These are phyloP conservation scores for Nakazawaea ambrosiae DNA, from an alignment of 805 yeast genomes.

Conservation along the genomic window DNA sequence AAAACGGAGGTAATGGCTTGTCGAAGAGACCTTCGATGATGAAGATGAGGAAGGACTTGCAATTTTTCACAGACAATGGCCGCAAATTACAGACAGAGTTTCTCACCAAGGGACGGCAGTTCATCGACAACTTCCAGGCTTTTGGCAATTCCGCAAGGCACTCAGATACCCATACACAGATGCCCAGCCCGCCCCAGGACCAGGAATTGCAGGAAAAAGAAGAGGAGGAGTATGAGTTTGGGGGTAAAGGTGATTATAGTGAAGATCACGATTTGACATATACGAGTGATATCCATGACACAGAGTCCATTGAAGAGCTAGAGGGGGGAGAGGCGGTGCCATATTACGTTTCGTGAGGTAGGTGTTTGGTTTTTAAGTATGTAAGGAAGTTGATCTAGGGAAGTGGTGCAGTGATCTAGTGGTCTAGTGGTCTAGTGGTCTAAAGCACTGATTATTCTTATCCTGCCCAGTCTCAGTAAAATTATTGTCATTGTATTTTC, in stretches of 20 bases:
- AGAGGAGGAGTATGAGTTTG: conserved; percentile 1
- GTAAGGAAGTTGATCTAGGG: no score
- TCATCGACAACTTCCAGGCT: conserved; percentile 19
- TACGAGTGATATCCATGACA: neutral
- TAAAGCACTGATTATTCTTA: no score
- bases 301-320: conserved; percentile 12
- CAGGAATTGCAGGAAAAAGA: conserved; percentile 8
- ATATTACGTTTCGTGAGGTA: conserved; percentile 5
- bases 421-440: no score
- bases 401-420: no score
- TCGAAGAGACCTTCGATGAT: conserved; percentile 7
- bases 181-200: neutral
- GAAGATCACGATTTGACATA: conserved; percentile 11
- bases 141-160: conserved; percentile 18
- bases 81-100: conserved; percentile 18
- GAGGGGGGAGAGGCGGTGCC: conserved; percentile 19
- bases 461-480: no score
- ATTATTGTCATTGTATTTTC: no score
- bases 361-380: no score
- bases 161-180: conserved; percentile 13
- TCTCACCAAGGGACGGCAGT: conserved; percentile 18
- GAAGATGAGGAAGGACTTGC: conserved; percentile 13
- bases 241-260: conserved; percentile 11
- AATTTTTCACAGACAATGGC: conserved; percentile 16
- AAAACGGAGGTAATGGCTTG: neutral